phyloP scores from a whole-genome alignment of 768 basidiomycete species.

The Panellus pusillus region DNA sequence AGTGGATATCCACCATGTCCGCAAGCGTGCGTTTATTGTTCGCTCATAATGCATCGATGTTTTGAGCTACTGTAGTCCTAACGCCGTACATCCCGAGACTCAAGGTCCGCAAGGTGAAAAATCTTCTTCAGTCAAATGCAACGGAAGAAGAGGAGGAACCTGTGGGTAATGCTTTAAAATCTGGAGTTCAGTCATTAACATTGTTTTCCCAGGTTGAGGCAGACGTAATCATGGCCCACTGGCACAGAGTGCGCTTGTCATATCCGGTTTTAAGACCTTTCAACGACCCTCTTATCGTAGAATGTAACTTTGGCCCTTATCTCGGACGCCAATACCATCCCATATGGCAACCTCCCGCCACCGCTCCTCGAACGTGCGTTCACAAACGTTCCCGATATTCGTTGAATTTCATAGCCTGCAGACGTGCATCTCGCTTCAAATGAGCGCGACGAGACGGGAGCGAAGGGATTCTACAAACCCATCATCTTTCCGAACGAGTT shows the following conservation, averaged over 20 bases:
- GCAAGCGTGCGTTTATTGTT: constrained; percentile 59
- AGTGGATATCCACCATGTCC: constrained; percentile 66
- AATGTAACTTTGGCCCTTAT: constrained; percentile 88
- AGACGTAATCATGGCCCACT: constrained; percentile 78
- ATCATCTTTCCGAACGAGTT: constrained; percentile 94
- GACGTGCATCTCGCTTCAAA: constrained; percentile 65
- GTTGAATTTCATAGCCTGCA: constrained; percentile 26
- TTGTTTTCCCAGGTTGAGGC: constrained; percentile 15
- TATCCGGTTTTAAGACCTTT: not conserved
- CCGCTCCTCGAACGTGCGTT: constrained; percentile 63
- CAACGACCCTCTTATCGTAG: constrained; percentile 33
- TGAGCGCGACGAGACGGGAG: constrained; percentile 63
- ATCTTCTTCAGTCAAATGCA: constrained; percentile 54
- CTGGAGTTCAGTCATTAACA: not conserved
- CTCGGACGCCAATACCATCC: constrained; percentile 62
- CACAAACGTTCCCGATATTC: not conserved
- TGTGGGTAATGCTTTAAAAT: constrained; percentile 31
- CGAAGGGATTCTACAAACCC: constrained; percentile 77
- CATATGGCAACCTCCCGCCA: constrained; percentile 55
- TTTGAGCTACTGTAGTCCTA: constrained; percentile 52
- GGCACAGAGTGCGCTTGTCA: constrained; percentile 62
- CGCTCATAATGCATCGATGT: no score
- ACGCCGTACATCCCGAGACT: constrained; percentile 78
- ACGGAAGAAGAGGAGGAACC: constrained; percentile 48
- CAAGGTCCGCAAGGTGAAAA: constrained; percentile 81